Percentiles rank a stretch among this genome's conserved stretches.
phyloP scores from a whole-genome alignment of 257 asterid species.

The Nicotiana benthamiana region DNA sequence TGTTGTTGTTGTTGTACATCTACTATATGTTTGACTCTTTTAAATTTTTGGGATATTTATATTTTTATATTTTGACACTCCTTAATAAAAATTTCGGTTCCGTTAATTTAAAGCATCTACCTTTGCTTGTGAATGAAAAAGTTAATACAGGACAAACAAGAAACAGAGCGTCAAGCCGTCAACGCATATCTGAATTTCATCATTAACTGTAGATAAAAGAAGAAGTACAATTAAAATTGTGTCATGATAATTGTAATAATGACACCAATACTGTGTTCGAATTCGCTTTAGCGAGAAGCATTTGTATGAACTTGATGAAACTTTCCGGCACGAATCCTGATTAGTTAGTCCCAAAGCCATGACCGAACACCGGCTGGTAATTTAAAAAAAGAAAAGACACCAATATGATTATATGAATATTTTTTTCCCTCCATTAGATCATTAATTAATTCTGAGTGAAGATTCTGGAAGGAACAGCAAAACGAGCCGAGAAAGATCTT shows the following conservation, averaged over 20 bases:
- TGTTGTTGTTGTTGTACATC: too few relatives aligned
- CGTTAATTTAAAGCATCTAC: not conserved
- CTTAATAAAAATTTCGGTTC: too few relatives aligned
- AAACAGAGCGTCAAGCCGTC: not conserved
- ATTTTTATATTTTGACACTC: too few relatives aligned
- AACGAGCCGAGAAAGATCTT: constrained; percentile 74
- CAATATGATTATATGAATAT: not conserved
- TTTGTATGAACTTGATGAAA: too few relatives aligned
- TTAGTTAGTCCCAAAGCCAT: too few relatives aligned
- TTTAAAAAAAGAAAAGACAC: not conserved
- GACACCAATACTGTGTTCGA: not conserved
- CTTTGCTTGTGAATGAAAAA: not conserved
- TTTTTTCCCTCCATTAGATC: constrained; percentile 8
- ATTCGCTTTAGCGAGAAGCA: too few relatives aligned
- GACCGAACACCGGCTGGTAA: too few relatives aligned
- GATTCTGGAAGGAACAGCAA: constrained; percentile 57
- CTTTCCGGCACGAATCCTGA: too few relatives aligned
- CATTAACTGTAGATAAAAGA: not conserved
- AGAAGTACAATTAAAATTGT: not conserved
- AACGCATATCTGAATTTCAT: not conserved
- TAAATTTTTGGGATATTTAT: too few relatives aligned
- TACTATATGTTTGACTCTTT: too few relatives aligned
- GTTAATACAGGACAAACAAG: not conserved
- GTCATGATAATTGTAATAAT: not conserved
- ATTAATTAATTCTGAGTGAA: constrained; percentile 37